A percentile compares a stretch with the other conserved stretches of the same genome.
These are phyloP conservation scores for Mycosphaerelloides madeirae DNA, from an alignment of 2,329 filamentous ascomycete species.

Conservation along the genomic window DNA sequence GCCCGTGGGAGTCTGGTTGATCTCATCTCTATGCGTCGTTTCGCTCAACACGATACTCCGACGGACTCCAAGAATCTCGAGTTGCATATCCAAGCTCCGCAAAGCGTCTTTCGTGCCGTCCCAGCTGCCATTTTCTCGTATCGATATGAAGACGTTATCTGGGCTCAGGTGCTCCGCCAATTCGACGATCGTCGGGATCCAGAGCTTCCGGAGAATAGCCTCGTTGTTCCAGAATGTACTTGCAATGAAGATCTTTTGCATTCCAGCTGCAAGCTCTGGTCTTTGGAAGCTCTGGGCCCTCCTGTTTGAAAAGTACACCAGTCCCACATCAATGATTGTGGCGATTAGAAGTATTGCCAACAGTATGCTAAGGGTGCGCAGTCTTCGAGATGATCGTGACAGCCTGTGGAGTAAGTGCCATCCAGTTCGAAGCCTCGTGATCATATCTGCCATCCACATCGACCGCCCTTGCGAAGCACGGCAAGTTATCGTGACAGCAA, in stretches of 20 bases:
- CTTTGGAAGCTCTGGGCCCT: no score
- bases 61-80: slow-evolving; percentile 52
- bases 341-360: no score
- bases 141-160: slow-evolving; percentile 62
- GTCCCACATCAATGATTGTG: no score
- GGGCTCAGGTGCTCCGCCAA: slow-evolving; percentile 55
- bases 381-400: no score
- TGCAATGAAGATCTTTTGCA: slow-evolving; percentile 60
- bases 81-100: slow-evolving; percentile 50
- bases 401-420: no score
- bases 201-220: slow-evolving; percentile 55
- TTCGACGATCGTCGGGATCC: slow-evolving; percentile 57
- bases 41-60: slow-evolving; percentile 55
- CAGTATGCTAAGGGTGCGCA: no score
- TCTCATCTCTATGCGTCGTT: slow-evolving; percentile 55
- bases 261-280: no score
- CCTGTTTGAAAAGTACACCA: no score
- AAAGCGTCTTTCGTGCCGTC: slow-evolving; percentile 63
- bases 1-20: slow-evolving; percentile 43
- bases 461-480: no score
- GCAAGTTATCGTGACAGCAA: no score
- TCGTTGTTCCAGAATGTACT: slow-evolving; percentile 67
- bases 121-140: slow-evolving; percentile 65
- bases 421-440: no score
- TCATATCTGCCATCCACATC: no score